phyloP scores from a whole-genome alignment of 345 rosid species.

The Rhizophora apiculata region DNA sequence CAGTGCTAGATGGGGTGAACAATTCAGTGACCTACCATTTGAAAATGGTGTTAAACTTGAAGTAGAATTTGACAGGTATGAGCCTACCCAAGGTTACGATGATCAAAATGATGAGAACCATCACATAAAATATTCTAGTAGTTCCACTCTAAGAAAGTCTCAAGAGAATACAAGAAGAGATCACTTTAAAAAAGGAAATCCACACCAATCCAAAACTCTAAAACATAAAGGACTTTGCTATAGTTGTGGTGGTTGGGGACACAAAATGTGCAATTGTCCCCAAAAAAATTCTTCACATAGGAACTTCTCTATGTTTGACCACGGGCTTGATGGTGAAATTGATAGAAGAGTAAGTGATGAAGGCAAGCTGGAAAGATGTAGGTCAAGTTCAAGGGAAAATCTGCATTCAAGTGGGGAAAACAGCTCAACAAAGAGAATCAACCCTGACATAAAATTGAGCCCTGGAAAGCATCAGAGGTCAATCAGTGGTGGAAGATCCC shows the following conservation, averaged over 20 bases:
- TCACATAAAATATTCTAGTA: conserved; percentile 16
- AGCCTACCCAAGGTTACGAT: conserved; percentile 16
- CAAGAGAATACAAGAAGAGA: conserved; percentile 7
- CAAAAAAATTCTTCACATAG: conserved; percentile 16
- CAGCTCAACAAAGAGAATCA: neutral
- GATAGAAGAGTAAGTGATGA: conserved; percentile 21
- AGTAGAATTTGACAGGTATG: conserved; percentile 31
- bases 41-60: conserved; percentile 22
- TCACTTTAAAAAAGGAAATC: conserved; percentile 13
- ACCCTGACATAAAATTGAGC: conserved; percentile 19
- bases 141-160: conserved; percentile 21
- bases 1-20: conserved; percentile 41
- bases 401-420: conserved; percentile 12
- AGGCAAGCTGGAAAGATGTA: conserved; percentile 23
- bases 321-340: conserved; percentile 10
- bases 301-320: conserved; percentile 18
- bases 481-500: conserved; percentile 19
- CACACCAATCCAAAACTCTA: conserved; percentile 14
- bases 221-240: conserved; percentile 27
- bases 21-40: conserved; percentile 20
- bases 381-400: conserved; percentile 23
- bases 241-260: conserved; percentile 33
- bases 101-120: conserved; percentile 10
- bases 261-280: conserved; percentile 37
- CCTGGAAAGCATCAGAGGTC: conserved; percentile 8